Conservation (phyloP, 164 flowering plant species). For the Vitis rupestris region DNA sequence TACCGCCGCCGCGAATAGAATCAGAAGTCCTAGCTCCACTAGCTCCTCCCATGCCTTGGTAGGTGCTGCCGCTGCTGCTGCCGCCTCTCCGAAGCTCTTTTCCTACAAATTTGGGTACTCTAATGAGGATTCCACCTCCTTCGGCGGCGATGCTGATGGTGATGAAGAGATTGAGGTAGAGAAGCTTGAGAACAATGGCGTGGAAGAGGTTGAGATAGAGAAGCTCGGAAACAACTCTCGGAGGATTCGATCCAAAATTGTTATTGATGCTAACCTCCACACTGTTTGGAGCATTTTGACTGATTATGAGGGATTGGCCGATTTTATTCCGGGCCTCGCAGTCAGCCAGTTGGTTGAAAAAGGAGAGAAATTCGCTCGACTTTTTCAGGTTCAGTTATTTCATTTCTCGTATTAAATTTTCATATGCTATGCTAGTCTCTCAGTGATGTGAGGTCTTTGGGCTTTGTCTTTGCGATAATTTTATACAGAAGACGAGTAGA, state of each 20-base stretch:
- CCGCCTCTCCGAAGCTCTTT: too few species aligned
- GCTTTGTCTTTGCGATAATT: too few species aligned
- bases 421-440: background rate
- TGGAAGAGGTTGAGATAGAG: constrained; percentile 37
- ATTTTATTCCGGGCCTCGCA: constrained; percentile 71
- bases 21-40: too few species aligned
- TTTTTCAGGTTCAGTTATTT: constrained; percentile 74
- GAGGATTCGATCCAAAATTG: constrained; percentile 48
- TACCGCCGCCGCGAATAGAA: too few species aligned
- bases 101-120: too few species aligned
- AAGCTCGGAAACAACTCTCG: constrained; percentile 52
- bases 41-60: too few species aligned
- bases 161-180: too few species aligned
- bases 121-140: too few species aligned
- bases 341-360: constrained; percentile 61
- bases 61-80: too few species aligned
- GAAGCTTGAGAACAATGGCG: background rate
- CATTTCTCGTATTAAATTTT: background rate
- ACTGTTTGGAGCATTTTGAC: constrained; percentile 66
- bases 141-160: too few species aligned
- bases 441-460: too few species aligned
- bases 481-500: too few species aligned
- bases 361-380: constrained; percentile 49
- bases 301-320: constrained; percentile 65
- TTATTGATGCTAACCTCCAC: constrained; percentile 46